Evolutionary conservation across 2,329 filamentous ascomycete genomes (phyloP), one percentile per base, ranked within the genome.

Genomic region (Epichloe festucae): DNA sequence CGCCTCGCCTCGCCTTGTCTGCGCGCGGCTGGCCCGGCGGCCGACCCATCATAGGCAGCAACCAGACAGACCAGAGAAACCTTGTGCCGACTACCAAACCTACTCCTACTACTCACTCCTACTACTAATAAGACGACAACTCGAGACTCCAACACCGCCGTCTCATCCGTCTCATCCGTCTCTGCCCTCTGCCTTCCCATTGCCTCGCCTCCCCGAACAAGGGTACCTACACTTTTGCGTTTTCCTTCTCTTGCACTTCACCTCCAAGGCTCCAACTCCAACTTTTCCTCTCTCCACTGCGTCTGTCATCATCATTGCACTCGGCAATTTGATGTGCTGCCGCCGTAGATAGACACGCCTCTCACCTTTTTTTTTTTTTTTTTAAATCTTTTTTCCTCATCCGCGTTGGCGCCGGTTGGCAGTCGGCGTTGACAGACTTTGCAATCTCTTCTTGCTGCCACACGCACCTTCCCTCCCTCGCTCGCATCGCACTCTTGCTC

Each of bases 281-380:
- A 17, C 17, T 17, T 17, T 17, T 6, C 34, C 34, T 21, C 21
- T 17, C 48, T 27, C 11, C 21, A 36, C 40, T 12, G 14, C 50
- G 34, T 52, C 46, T 41, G 39, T 23, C 46, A 48, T 48, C 50
- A 48, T 48, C 46, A 15, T 38, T 52, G 50, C 40, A 44, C 50
- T 5, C 21, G 40, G 21, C 15, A 31, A 44, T 7, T 12, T 34
- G 11, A 6, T 44, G 19, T 48, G 14, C 46, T 23, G 46, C 21
- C 6, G 46, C 21, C 6, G 12, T 52, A 19, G 27, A 19, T 39
- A 23, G 34, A 45, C 14, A 48, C 46, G 50, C 10, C 46, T 39
- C 34, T 31, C 34, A 15, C n/a, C 14, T 39, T 48, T 44, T 43
- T 48, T 14, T 10, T 46, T 31, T 46, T 6, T 5, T 23, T 39